phyloP scores from a whole-genome alignment of 2,329 filamentous ascomycete genomes.

The Hirsutella rhossiliensis region DNA sequence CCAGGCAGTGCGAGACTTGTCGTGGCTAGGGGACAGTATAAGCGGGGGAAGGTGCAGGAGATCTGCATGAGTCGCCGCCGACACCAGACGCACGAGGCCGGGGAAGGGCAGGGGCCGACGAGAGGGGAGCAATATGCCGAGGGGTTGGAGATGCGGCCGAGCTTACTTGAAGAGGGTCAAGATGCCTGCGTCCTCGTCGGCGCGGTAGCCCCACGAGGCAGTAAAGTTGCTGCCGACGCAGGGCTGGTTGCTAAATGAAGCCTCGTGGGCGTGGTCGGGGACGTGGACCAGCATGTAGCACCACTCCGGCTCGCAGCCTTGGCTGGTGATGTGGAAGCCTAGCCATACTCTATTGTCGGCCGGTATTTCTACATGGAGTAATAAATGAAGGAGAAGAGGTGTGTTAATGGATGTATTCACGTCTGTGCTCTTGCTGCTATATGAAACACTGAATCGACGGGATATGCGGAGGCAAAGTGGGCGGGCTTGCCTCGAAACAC shows the following conservation, averaged over 20 bases:
- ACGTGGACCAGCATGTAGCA: constrained; percentile 7
- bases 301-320: constrained; percentile 1
- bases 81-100: no score
- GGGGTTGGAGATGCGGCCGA: not conserved
- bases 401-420: not conserved
- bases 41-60: constrained; percentile 1
- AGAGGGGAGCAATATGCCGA: not conserved
- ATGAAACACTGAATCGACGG: not conserved
- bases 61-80: constrained; percentile 1
- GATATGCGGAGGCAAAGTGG: not conserved
- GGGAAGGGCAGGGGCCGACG: not conserved
- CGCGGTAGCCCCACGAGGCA: constrained; percentile 19
- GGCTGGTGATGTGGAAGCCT: constrained; percentile 5
- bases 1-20: constrained; percentile 8
- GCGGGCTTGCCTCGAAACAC: constrained; percentile 2
- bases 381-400: no score
- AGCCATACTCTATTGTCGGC: constrained; percentile 2
- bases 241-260: constrained; percentile 11
- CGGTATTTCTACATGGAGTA: not conserved
- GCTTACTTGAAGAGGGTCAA: constrained; percentile 17
- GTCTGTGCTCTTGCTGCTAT: not conserved
- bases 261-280: constrained; percentile 6
- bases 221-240: constrained; percentile 15
- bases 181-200: constrained; percentile 14
- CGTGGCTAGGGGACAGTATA: constrained; percentile 1